Percentiles rank a stretch among this genome's conserved stretches.
Conservation (phyloP, 75 land plant genomes). For the Azolla pinnata region DNA sequence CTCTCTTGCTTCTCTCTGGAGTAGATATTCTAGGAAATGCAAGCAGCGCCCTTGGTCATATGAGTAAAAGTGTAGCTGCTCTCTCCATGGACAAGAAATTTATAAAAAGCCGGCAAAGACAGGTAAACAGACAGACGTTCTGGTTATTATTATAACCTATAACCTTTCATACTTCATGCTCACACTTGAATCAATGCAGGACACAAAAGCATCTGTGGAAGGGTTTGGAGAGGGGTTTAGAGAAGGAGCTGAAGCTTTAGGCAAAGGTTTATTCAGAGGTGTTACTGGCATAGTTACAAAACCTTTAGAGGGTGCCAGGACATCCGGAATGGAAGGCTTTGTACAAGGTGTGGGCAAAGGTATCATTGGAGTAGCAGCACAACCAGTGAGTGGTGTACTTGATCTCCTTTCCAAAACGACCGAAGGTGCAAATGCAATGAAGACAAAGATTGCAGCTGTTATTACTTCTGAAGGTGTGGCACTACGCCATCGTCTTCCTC, state of each 20-base stretch:
- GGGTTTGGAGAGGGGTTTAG: conserved; percentile 93
- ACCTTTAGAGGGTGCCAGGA: conserved; percentile 95
- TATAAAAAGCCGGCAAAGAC: conserved; percentile 78
- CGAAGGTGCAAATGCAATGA: conserved; percentile 97
- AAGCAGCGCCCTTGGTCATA: conserved; percentile 96
- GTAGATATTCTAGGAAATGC: conserved; percentile 97
- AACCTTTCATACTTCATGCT: background rate
- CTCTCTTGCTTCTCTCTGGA: conserved; percentile 81
- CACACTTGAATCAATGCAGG: conserved; percentile 24
- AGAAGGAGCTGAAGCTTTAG: conserved; percentile 97
- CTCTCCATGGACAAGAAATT: conserved; percentile 99
- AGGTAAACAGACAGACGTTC: conserved; percentile 34
- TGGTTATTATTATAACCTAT: background rate
- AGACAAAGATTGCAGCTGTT: conserved; percentile 85
- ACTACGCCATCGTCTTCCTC: conserved; percentile 77
- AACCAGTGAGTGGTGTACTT: conserved; percentile 93
- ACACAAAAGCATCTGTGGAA: conserved; percentile 71
- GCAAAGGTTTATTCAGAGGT: conserved; percentile 91
- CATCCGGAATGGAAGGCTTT: conserved; percentile 97
- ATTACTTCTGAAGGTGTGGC: conserved; percentile 85
- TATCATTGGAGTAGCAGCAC: conserved; percentile 89
- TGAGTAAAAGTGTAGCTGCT: conserved; percentile 99
- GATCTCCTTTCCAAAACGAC: conserved; percentile 97
- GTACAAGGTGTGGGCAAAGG: conserved; percentile 99
- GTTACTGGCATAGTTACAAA: conserved; percentile 96